Evolutionary conservation across 2,329 filamentous ascomycete species (phyloP), one percentile per base, ranked within the genome.

Genomic region (Proliferodiscus dingleyae): DNA sequence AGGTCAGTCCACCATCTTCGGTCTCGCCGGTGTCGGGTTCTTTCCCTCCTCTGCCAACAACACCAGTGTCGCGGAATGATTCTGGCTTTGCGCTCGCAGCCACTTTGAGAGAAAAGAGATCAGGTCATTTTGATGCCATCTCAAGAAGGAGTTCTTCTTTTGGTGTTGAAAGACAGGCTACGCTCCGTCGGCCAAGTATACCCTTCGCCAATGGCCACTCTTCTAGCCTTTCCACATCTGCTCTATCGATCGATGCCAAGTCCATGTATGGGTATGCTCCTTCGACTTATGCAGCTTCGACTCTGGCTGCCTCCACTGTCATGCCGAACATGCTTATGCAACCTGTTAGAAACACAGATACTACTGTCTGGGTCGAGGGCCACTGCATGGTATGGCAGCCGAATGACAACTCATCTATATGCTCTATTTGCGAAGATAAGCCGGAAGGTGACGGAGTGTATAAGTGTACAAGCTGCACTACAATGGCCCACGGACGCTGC

Each of bases 121-220:
- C 93, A 3, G 90, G 87, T 1, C 89, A 96, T 64, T 95, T 97
- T 56, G 80, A 85, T 46, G 68, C 52, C 70, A 76, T 73, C 54
- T 85, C 85, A n/a, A 80, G 90, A 49, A 81, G 91, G 54, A 96
- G 90, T 69, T 95, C 90, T n/a, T 95, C 90, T 1, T 94, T 95
- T 66, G 87, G 85, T 23, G 74, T 90, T 61, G 87, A 88, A 56
- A 83, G 81, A 63, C 77, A 82, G 55, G 75, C 75, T 29, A 80
- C 82, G 1, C 67, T 84, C 16, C 78, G 87, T 55, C 75, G 85
- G 33, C 84, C 86, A 4, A 87, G 80, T 63, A 70, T 83, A 24
- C 87, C 89, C 4, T 89, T 91, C 68, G 72, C 88, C 11, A 80
- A 78, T 54, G 78, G 79, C 4, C 79, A 84, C 54, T 74, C 75